Evolutionary conservation across 2,329 filamentous ascomycete species (phyloP).

Genomic region (Beauveria australis): DNA sequence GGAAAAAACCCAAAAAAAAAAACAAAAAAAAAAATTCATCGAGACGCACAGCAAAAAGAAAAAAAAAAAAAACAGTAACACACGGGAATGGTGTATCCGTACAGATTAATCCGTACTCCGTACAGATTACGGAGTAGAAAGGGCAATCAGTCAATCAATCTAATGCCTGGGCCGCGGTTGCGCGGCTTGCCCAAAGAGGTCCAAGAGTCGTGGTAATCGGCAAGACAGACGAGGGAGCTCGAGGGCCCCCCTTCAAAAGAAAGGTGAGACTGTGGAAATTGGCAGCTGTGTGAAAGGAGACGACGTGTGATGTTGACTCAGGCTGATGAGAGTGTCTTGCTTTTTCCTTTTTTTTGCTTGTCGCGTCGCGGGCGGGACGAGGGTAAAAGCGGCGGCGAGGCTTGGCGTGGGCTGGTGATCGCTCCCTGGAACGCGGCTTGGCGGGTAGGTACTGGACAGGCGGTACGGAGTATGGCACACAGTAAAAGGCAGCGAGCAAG

Average conservation of each 20-base stretch:
- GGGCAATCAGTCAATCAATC: too few relatives aligned
- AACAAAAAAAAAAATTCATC: too few relatives aligned
- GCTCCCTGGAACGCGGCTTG: slow-evolving; percentile 3
- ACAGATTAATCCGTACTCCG: too few relatives aligned
- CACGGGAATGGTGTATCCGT: too few relatives aligned
- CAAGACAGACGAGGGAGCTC: background rate
- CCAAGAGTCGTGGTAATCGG: background rate
- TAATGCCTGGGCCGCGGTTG: too few relatives aligned
- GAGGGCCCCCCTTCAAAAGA: background rate
- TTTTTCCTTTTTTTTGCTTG: background rate
- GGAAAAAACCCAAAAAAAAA: too few relatives aligned
- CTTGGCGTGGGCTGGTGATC: background rate
- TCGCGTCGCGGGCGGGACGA: background rate
- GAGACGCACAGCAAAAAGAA: background rate
- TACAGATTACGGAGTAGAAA: too few relatives aligned
- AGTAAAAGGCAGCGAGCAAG: background rate
- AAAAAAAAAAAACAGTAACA: background rate
- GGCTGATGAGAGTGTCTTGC: slow-evolving; percentile 6
- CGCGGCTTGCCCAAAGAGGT: background rate
- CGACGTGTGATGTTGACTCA: slow-evolving; percentile 4
- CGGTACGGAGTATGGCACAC: too few relatives aligned
- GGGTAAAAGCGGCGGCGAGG: background rate
- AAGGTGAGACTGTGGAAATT: slow-evolving; percentile 11
- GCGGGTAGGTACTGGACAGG: background rate
- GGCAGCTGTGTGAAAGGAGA: background rate